A percentile compares a stretch with the other conserved stretches of the same genome.
Evolutionary conservation across 306 rosid species (phyloP).

Genomic region (Cercis canadensis): DNA sequence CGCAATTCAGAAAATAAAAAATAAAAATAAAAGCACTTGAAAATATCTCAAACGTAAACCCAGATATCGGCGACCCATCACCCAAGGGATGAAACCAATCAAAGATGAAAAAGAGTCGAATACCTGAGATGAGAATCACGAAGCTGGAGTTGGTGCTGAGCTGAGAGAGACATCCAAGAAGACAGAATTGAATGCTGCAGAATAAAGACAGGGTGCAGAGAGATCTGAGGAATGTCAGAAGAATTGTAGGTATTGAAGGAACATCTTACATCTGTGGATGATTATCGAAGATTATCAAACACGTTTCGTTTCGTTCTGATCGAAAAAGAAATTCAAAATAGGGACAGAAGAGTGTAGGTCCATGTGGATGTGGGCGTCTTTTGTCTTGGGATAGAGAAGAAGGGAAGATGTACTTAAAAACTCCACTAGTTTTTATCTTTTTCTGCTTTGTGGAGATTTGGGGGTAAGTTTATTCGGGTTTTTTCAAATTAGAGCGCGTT

Average conservation of each 20-base stretch:
- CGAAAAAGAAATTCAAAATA: not conserved
- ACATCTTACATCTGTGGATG: slow-evolving; percentile 29
- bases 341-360: slow-evolving; percentile 32
- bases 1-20: not conserved
- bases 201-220: slow-evolving; percentile 31
- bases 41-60: not conserved
- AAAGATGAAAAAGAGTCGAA: not conserved
- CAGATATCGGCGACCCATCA: not conserved
- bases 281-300: slow-evolving; percentile 29
- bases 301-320: slow-evolving; percentile 28
- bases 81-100: too few relatives aligned
- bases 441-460: slow-evolving; percentile 23
- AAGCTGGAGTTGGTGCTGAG: not conserved
- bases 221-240: slow-evolving; percentile 60
- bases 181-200: not conserved
- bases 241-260: slow-evolving; percentile 39
- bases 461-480: slow-evolving; percentile 15
- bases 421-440: slow-evolving; percentile 28
- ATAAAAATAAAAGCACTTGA: not conserved
- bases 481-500: slow-evolving; percentile 52
- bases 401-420: not conserved
- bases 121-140: slow-evolving; percentile 18
- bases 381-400: slow-evolving; percentile 2
- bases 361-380: slow-evolving; percentile 28
- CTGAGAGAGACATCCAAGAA: not conserved